phyloP scores from a whole-genome alignment of 2,329 filamentous ascomycete species.

The Coniella lustricola region DNA sequence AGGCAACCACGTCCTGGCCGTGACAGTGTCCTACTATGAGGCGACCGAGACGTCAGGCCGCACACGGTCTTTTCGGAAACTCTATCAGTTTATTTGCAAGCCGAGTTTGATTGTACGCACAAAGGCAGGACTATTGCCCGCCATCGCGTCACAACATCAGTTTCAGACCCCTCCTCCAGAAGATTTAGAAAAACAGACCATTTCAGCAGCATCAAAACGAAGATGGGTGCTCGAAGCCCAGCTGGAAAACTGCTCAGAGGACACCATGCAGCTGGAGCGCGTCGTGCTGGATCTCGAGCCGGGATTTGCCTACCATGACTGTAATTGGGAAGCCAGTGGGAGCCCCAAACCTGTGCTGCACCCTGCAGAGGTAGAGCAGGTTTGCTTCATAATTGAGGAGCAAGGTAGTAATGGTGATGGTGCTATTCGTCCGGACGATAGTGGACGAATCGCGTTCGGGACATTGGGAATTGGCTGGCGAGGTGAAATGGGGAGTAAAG shows the following conservation, averaged over 20 bases:
- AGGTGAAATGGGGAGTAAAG: slow-evolving; percentile 81
- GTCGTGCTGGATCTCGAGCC: slow-evolving; percentile 48
- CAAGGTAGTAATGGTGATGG: slow-evolving; percentile 23
- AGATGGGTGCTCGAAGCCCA: slow-evolving; percentile 84
- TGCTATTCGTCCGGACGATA: slow-evolving; percentile 37
- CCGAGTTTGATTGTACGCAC: slow-evolving; percentile 83
- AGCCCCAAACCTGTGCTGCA: slow-evolving; percentile 48
- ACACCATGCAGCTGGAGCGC: slow-evolving; percentile 68
- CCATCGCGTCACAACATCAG: background rate
- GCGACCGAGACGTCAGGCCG: slow-evolving; percentile 63
- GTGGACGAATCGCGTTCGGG: slow-evolving; percentile 61
- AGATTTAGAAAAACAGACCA: slow-evolving; percentile 22
- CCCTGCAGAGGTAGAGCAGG: slow-evolving; percentile 58
- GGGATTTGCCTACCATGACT: slow-evolving; percentile 44
- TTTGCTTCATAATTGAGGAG: slow-evolving; percentile 55
- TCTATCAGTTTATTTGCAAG: slow-evolving; percentile 96
- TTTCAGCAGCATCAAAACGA: slow-evolving; percentile 18
- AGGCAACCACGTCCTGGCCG: slow-evolving; percentile 85
- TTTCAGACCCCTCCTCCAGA: slow-evolving; percentile 2
- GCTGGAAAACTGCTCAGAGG: slow-evolving; percentile 88
- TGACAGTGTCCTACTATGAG: slow-evolving; percentile 92
- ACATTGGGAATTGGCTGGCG: slow-evolving; percentile 84
- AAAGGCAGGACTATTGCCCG: slow-evolving; percentile 64
- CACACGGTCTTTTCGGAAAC: slow-evolving; percentile 81
- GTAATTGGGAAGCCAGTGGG: slow-evolving; percentile 47